These are phyloP conservation scores for Leptographium galeiforme DNA, from an alignment of 2,329 filamentous ascomycete species.

Conservation along the genomic window DNA sequence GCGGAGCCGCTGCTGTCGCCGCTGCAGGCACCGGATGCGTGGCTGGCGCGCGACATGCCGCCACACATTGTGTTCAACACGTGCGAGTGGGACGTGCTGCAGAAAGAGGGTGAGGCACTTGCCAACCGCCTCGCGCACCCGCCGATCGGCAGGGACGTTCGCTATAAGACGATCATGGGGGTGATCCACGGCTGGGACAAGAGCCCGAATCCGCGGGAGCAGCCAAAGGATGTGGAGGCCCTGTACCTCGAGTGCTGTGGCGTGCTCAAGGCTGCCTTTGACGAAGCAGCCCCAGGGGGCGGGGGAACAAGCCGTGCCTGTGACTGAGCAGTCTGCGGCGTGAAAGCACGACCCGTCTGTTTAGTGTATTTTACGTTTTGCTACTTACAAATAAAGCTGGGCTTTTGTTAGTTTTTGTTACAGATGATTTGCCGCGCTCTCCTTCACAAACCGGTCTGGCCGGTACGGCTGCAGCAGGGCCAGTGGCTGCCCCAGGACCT, in stretches of 20 bases:
- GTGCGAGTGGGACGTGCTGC: slow-evolving; percentile 34
- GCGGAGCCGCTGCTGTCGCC: slow-evolving; percentile 44
- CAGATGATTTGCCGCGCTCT: neutral
- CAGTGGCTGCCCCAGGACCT: neutral
- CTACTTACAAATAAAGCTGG: too few species aligned
- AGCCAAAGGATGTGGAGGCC: slow-evolving; percentile 34
- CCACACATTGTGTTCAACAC: slow-evolving; percentile 43
- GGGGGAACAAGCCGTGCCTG: neutral
- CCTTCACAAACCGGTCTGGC: neutral
- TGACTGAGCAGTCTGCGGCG: too few species aligned
- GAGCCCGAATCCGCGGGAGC: slow-evolving; percentile 44
- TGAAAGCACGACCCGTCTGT: too few species aligned
- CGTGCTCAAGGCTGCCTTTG: neutral
- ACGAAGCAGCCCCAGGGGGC: neutral
- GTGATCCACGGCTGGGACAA: slow-evolving; percentile 57
- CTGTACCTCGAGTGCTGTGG: slow-evolving; percentile 41
- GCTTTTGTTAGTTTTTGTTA: too few species aligned
- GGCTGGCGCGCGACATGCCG: slow-evolving; percentile 33
- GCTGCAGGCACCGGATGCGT: slow-evolving; percentile 37
- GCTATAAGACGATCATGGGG: slow-evolving; percentile 42
- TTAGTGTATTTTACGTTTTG: too few species aligned
- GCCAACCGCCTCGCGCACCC: slow-evolving; percentile 23
- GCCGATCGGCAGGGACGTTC: slow-evolving; percentile 39
- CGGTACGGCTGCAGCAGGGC: neutral
- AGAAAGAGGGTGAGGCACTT: slow-evolving; percentile 13